Percentiles rank a stretch among this genome's conserved stretches.
These are phyloP conservation scores for maize (Zea mays) DNA, from an alignment of 176 grass and related monocot species.

Conservation along the genomic window DNA sequence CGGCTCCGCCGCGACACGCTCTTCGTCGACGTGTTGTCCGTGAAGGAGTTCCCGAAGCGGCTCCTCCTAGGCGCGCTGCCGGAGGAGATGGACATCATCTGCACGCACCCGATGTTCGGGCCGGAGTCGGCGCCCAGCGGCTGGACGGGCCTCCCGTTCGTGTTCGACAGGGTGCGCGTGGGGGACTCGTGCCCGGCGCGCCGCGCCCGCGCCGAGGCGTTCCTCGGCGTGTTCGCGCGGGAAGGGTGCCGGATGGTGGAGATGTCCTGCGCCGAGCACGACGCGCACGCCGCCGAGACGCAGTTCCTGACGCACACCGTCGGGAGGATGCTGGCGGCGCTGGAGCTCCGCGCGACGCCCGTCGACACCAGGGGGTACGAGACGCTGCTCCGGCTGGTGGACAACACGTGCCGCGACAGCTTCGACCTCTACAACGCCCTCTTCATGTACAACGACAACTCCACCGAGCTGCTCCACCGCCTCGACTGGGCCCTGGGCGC, in stretches of 20 bases:
- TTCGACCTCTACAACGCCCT: slow-evolving; percentile 90
- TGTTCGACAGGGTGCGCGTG: slow-evolving; percentile 68
- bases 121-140: slow-evolving; percentile 65
- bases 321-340: slow-evolving; percentile 52
- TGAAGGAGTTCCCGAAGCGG: slow-evolving; percentile 82
- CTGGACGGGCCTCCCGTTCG: slow-evolving; percentile 63
- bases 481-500: slow-evolving; percentile 61
- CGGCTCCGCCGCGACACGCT: slow-evolving; percentile 77
- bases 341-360: slow-evolving; percentile 44
- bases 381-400: slow-evolving; percentile 68
- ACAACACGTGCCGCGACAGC: slow-evolving; percentile 91
- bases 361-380: slow-evolving; percentile 65
- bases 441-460: slow-evolving; percentile 93
- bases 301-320: slow-evolving; percentile 88
- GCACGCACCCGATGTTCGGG: slow-evolving; percentile 90
- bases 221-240: slow-evolving; percentile 58
- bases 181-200: slow-evolving; percentile 40
- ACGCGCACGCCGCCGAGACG: slow-evolving; percentile 61
- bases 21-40: slow-evolving; percentile 82
- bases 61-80: slow-evolving; percentile 58
- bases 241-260: slow-evolving; percentile 81
- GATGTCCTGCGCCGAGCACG: slow-evolving; percentile 73
- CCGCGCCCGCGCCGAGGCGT: slow-evolving; percentile 38
- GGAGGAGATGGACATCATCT: slow-evolving; percentile 61
- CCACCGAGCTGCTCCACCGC: slow-evolving; percentile 69